phyloP scores from a whole-genome alignment of 768 basidiomycete genomes.

The Chlorophyllum brunneum region DNA sequence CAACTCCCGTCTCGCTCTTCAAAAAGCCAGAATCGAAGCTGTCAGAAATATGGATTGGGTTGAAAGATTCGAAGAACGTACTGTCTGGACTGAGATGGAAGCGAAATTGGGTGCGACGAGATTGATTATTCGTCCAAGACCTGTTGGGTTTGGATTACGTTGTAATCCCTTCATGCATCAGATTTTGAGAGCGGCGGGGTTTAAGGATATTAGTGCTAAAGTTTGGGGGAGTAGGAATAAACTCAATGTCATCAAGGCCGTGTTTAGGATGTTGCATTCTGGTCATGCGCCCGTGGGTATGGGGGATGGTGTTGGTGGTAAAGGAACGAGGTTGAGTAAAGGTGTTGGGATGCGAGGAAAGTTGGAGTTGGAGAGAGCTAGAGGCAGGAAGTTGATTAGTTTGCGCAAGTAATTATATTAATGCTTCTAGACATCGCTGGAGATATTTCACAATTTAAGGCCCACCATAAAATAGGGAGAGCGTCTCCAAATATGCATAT shows the following conservation, averaged over 20 bases:
- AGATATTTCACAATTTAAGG: too few species aligned
- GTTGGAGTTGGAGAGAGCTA: slow-evolving; percentile 72
- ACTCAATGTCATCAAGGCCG: slow-evolving; percentile 82
- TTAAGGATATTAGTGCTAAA: slow-evolving; percentile 93
- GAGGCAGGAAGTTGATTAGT: slow-evolving; percentile 75
- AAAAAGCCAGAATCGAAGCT: slow-evolving; percentile 56
- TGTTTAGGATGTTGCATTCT: slow-evolving; percentile 78
- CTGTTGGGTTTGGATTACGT: slow-evolving; percentile 88
- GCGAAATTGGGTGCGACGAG: slow-evolving; percentile 82
- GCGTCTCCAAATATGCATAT: too few species aligned
- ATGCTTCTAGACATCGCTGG: too few species aligned
- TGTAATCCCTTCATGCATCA: slow-evolving; percentile 89
- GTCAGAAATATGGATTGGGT: slow-evolving; percentile 90
- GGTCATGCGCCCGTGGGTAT: slow-evolving; percentile 77
- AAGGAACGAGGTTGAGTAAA: slow-evolving; percentile 66
- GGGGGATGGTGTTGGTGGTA: slow-evolving; percentile 80
- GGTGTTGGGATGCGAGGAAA: slow-evolving; percentile 68
- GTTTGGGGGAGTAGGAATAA: slow-evolving; percentile 91
- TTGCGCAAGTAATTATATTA: slow-evolving; percentile 43
- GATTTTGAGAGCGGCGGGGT: slow-evolving; percentile 88
- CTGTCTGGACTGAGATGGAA: slow-evolving; percentile 89
- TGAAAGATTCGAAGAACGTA: slow-evolving; percentile 89
- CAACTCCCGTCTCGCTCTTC: slow-evolving; percentile 50
- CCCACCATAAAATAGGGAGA: not conserved
- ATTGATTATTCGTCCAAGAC: slow-evolving; percentile 75